These are phyloP conservation scores for Mortierella sp. DNA, from an alignment of 371 early-diverging fungal genomes.

Conservation along the genomic window DNA sequence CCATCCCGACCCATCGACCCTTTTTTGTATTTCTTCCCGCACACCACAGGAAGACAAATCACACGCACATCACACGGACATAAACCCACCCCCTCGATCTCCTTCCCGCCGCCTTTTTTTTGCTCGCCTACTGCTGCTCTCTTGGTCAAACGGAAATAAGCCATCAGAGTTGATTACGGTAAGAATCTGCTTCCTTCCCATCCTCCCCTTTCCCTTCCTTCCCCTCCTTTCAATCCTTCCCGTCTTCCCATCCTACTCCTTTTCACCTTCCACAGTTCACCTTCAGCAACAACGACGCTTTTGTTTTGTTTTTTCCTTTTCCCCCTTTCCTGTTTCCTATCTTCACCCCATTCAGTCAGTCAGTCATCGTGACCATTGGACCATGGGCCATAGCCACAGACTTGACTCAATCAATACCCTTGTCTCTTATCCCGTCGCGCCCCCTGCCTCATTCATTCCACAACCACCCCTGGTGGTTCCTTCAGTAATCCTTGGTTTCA, in stretches of 20 bases:
- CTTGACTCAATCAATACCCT: not conserved
- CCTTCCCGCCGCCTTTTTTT: not conserved
- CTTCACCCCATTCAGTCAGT: too few relatives aligned
- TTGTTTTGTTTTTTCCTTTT: not conserved
- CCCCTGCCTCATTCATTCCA: not conserved
- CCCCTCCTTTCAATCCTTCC: not conserved
- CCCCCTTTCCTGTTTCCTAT: too few relatives aligned
- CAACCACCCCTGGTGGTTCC: too few relatives aligned
- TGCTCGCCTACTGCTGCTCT: too few relatives aligned
- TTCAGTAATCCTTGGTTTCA: not conserved
- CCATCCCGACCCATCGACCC: too few relatives aligned
- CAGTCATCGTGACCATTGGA: not conserved
- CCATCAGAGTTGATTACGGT: not conserved
- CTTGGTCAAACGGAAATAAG: not conserved
- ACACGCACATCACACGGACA: too few relatives aligned
- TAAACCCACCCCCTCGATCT: too few relatives aligned
- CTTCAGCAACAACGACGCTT: not conserved
- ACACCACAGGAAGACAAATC: too few relatives aligned
- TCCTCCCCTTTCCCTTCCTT: not conserved
- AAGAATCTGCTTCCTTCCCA: not conserved
- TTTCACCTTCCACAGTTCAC: not conserved
- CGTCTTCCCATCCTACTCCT: not conserved
- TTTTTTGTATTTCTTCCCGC: too few relatives aligned
- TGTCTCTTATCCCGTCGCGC: not conserved
- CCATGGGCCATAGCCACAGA: conserved; percentile 3